phyloP scores from a whole-genome alignment of 2,329 filamentous ascomycete genomes.

The Fusarium nanum region DNA sequence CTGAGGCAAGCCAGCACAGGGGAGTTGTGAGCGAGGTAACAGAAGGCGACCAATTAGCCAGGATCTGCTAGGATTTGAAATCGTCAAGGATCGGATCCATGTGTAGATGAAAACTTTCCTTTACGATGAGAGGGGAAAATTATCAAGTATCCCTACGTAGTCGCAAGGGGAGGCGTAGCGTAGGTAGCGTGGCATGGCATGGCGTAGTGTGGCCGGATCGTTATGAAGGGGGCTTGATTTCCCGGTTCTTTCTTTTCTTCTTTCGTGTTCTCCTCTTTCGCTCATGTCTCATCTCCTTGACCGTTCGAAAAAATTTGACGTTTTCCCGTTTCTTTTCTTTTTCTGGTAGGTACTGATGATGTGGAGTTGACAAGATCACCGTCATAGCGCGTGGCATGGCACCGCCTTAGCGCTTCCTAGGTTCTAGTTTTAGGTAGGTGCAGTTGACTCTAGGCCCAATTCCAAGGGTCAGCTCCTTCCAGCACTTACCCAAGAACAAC shows the following conservation, averaged over 20 bases:
- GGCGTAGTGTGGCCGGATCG: background rate
- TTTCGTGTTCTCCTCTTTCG: conserved; percentile 24
- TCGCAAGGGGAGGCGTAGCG: background rate
- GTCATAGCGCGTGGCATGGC: conserved; percentile 1
- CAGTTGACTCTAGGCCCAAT: background rate
- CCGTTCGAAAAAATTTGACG: conserved; percentile 15
- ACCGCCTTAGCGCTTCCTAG: background rate
- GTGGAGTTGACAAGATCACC: conserved; percentile 35
- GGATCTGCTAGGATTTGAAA: background rate
- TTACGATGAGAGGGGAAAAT: conserved; percentile 2
- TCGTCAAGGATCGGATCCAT: background rate
- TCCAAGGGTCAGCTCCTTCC: background rate
- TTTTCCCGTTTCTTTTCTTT: conserved; percentile 18
- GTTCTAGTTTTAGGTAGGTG: background rate
- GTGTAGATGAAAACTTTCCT: conserved; percentile 12
- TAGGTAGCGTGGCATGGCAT: background rate
- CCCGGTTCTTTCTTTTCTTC: conserved; percentile 11
- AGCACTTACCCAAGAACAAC: conserved; percentile 7
- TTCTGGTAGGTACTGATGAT: conserved; percentile 3
- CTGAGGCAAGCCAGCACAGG: conserved; percentile 24
- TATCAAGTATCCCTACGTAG: background rate
- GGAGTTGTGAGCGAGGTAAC: background rate
- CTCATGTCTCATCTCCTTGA: conserved; percentile 23
- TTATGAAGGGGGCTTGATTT: background rate
- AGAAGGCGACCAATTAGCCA: conserved; percentile 2